Evolutionary conservation across 352 stramenopile species (phyloP).

Genomic region (Phytopythium cucurbitacearum): DNA sequence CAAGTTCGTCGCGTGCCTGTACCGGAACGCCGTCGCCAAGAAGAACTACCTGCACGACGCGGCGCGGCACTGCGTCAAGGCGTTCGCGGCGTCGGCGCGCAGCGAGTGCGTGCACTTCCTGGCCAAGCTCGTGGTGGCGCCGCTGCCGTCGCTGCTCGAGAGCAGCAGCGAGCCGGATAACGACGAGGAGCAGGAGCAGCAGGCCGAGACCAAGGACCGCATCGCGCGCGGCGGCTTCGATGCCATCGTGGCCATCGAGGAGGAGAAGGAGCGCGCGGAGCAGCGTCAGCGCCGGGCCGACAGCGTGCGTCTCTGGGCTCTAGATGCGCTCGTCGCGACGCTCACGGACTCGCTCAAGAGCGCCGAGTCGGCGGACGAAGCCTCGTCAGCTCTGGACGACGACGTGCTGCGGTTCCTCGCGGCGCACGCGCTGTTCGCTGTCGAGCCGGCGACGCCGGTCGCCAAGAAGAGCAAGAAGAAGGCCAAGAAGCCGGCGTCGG

Average conservation of each 20-base stretch:
- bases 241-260: slow-evolving; percentile 68
- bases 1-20: slow-evolving; percentile 77
- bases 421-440: slow-evolving; percentile 64
- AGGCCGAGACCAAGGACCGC: slow-evolving; percentile 15
- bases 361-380: slow-evolving; percentile 12
- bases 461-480: slow-evolving; percentile 54
- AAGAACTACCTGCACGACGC: slow-evolving; percentile 84
- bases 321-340: slow-evolving; percentile 56
- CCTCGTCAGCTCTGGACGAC: slow-evolving; percentile 16
- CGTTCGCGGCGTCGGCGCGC: slow-evolving; percentile 41
- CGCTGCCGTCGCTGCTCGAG: slow-evolving; percentile 53
- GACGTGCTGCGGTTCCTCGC: slow-evolving; percentile 60
- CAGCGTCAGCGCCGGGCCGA: slow-evolving; percentile 43
- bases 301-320: slow-evolving; percentile 66
- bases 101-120: slow-evolving; percentile 73
- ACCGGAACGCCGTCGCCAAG: slow-evolving; percentile 75
- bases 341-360: slow-evolving; percentile 34
- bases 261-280: slow-evolving; percentile 73
- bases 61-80: slow-evolving; percentile 60
- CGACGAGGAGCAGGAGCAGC: slow-evolving; percentile 31
- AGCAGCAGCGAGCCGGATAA: slow-evolving; percentile 18
- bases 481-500: slow-evolving; percentile 26
- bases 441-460: slow-evolving; percentile 23
- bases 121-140: slow-evolving; percentile 60
- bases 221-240: slow-evolving; percentile 47